These are phyloP conservation scores for Euclidium syriacum DNA, from an alignment of 345 rosid genomes.

Conservation along the genomic window DNA sequence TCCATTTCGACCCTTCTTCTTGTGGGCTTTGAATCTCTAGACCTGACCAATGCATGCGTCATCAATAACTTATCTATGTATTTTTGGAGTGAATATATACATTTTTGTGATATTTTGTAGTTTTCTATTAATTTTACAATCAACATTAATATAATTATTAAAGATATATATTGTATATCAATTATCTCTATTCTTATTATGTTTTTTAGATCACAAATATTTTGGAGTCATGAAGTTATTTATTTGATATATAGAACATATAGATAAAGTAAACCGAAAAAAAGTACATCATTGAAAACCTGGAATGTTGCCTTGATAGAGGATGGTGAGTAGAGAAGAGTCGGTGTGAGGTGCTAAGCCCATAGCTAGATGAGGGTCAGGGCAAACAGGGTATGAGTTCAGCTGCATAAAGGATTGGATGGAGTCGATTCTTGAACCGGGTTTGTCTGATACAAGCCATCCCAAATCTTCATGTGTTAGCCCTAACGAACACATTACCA, in stretches of 20 bases:
- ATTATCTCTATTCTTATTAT: neutral
- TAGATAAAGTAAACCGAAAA: neutral
- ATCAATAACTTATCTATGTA: too few species aligned
- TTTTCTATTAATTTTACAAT: too few species aligned
- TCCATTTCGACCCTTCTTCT: slow-evolving; percentile 33
- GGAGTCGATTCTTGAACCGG: neutral
- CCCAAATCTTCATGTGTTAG: slow-evolving; percentile 34
- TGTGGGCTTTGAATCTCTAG: slow-evolving; percentile 31
- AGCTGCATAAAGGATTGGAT: slow-evolving; percentile 37
- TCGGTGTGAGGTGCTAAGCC: slow-evolving; percentile 54
- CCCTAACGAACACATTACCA: slow-evolving; percentile 39
- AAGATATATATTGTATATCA: neutral
- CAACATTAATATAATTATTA: too few species aligned
- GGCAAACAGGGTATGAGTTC: slow-evolving; percentile 54
- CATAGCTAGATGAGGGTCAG: slow-evolving; percentile 45
- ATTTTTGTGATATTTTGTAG: neutral
- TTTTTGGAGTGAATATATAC: too few species aligned
- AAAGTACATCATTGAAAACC: slow-evolving; percentile 18
- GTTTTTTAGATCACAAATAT: too few species aligned
- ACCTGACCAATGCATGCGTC: slow-evolving; percentile 15
- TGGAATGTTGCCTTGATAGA: slow-evolving; percentile 32
- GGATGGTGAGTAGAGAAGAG: slow-evolving; percentile 41
- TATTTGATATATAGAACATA: neutral
- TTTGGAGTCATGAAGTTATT: neutral
- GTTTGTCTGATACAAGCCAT: slow-evolving; percentile 28